phyloP scores from a whole-genome alignment of 192 early-diverging fungal genomes.

The Linnemannia hyalina region DNA sequence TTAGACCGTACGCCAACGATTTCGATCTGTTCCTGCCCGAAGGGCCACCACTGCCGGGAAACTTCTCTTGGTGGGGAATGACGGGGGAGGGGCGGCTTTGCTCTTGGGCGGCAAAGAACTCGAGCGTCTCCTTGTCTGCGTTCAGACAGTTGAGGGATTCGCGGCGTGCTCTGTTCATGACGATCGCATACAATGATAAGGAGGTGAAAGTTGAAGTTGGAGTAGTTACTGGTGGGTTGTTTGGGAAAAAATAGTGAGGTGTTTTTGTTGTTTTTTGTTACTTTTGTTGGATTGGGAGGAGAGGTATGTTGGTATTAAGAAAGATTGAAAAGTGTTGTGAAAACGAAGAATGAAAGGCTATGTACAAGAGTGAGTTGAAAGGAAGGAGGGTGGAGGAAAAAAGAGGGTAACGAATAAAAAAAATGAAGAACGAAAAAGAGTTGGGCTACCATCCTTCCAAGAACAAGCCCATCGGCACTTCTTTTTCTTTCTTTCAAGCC shows the following conservation, averaged over 20 bases:
- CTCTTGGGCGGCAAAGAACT: conserved; percentile 47
- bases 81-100: conserved; percentile 40
- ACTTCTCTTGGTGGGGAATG: not conserved
- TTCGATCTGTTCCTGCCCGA: conserved; percentile 32
- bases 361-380: not conserved
- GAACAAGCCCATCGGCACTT: not conserved
- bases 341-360: not conserved
- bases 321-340: not conserved
- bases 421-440: not conserved
- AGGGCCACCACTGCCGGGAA: not conserved
- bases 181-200: not conserved
- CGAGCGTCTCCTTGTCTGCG: conserved; percentile 53
- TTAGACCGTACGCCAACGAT: conserved; percentile 41
- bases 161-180: conserved; percentile 53
- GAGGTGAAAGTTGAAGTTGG: not conserved
- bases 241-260: not conserved
- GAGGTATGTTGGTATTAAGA: not conserved
- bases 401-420: not conserved
- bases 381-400: not conserved
- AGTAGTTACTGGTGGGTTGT: not conserved
- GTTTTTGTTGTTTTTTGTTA: not conserved
- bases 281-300: not conserved
- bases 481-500: not conserved
- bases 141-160: conserved; percentile 56
- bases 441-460: not conserved